Percentiles rank a stretch among this genome's conserved stretches.
These are phyloP conservation scores for Jaapia argillacea DNA, from an alignment of 768 basidiomycete genomes.

Conservation along the genomic window DNA sequence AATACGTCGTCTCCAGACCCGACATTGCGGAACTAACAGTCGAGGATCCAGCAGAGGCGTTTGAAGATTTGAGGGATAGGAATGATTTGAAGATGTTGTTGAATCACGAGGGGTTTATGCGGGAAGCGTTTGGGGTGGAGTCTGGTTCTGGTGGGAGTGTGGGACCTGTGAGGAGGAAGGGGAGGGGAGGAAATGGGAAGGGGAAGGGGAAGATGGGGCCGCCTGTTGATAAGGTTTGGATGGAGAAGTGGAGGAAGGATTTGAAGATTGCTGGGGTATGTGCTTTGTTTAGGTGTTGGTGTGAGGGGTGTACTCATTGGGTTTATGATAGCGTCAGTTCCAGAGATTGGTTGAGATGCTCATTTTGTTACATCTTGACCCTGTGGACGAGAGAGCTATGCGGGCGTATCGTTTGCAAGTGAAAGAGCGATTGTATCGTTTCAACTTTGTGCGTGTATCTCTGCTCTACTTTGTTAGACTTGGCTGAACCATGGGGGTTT, in stretches of 20 bases:
- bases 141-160: conserved; percentile 17
- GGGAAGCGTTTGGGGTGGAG: conserved; percentile 49
- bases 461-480: neutral
- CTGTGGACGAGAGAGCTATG: conserved; percentile 39
- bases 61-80: conserved; percentile 92
- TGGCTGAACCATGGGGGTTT: neutral
- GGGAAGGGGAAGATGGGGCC: conserved; percentile 61
- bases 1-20: conserved; percentile 54
- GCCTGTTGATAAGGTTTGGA: conserved; percentile 68
- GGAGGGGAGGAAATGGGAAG: conserved; percentile 18
- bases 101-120: conserved; percentile 50
- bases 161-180: conserved; percentile 32
- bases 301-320: neutral
- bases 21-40: conserved; percentile 88
- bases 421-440: conserved; percentile 89
- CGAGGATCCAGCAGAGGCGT: conserved; percentile 96
- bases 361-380: conserved; percentile 60
- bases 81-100: conserved; percentile 81
- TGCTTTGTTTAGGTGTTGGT: conserved; percentile 1
- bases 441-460: conserved; percentile 78
- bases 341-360: conserved; percentile 89
- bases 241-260: conserved; percentile 70
- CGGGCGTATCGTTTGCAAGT: conserved; percentile 80
- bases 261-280: conserved; percentile 85
- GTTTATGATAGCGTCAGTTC: conserved; percentile 71